Base-by-base conservation (phyloP, 257 asterid genomes). In the Oldenlandia corymbosa region DNA sequence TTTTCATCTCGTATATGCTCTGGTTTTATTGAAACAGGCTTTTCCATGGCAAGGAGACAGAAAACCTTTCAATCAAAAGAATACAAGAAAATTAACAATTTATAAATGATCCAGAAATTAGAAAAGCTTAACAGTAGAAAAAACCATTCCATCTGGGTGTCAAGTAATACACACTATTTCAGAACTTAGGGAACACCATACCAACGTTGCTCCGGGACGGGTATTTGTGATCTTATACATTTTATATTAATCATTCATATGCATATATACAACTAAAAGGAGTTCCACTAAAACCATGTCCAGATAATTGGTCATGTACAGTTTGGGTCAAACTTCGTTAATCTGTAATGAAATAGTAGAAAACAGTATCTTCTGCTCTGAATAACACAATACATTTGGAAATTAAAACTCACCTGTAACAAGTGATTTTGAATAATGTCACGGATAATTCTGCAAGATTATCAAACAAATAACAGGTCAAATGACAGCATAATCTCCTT, bases 1-100 rank as follows among this genome's bases (percentile, higher is more conserved):
- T 91, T 91, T 81, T 85, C 97, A 60, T 91, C 97, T 55, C 97
- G 85, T 62, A 91, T 77, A 68, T 91, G 85, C 83, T 91, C 97
- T 41, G 96, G 95, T 66, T 73, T 84, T 58, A 75, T 73, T 64
- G 96, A 91, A 69, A 91, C 66, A 41, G 97, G 97, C 79, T 85
- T 91, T 78, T 91, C 97, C 97, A 91, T 91, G 31, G 96, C 95
- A 62, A 88, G 84, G 65, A 91, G 97, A 77, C 97, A 88, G 73
- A 91, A 79, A 67, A 91, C 96, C 97, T 90, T 83, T 70, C 70
- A 60, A 53, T 27, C 48, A 52, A 34, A 52, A 49, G 2, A 26
- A 52, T 7, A 54, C 17, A 60, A 48, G 48, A 36, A 52, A 18
- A 32, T 66, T 59, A 52, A 27, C 45, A 32, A 28, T 67, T 56